Evolutionary conservation across 2,329 filamentous ascomycete species (phyloP).

Genomic region (Aureobasidium subglaciale): DNA sequence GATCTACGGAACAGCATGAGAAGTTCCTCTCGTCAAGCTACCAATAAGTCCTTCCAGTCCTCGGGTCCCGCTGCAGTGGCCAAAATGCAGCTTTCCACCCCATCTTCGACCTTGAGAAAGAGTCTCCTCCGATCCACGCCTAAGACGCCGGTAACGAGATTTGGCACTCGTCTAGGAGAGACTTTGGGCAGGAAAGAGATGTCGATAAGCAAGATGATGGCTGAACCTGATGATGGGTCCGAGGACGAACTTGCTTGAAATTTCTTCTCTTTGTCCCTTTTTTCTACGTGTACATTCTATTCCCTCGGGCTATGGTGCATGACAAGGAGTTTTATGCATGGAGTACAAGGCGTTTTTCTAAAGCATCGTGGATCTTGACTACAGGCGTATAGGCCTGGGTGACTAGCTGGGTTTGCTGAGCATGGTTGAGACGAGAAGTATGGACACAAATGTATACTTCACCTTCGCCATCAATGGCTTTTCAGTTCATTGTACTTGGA

Average conservation of each 20-base stretch:
- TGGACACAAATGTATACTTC: too few relatives aligned
- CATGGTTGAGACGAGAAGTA: too few relatives aligned
- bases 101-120: background rate
- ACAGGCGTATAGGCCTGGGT: too few relatives aligned
- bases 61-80: background rate
- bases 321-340: background rate
- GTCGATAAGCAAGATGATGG: background rate
- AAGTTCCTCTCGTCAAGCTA: background rate
- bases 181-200: slow-evolving; percentile 1
- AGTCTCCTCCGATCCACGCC: background rate
- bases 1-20: background rate
- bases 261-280: background rate
- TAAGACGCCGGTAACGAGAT: background rate
- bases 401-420: too few relatives aligned
- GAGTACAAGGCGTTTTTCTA: background rate
- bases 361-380: too few relatives aligned
- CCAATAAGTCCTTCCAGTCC: background rate
- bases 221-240: slow-evolving; percentile 5
- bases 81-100: background rate
- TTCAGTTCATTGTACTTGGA: too few relatives aligned
- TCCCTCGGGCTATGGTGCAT: background rate
- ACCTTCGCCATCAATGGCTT: too few relatives aligned
- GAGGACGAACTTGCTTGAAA: slow-evolving; percentile 9
- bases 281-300: background rate
- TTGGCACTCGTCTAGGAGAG: background rate